Evolutionary conservation across 345 rosid genomes (phyloP).

Genomic region (Arabidopsis arenosa): DNA sequence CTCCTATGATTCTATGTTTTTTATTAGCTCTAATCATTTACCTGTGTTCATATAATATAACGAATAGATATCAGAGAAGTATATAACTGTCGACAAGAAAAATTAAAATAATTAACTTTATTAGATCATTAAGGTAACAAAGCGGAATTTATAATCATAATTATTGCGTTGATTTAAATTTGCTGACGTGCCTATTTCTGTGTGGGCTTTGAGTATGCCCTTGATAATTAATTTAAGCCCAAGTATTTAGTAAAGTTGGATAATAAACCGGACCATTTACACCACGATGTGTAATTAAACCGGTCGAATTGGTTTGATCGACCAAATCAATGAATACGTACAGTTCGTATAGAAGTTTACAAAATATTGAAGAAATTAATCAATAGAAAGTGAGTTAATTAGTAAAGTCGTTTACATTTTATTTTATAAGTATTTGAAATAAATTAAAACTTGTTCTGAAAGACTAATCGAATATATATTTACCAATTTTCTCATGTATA

Average conservation of each 20-base stretch:
- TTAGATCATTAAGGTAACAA: background rate
- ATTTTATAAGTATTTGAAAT: background rate
- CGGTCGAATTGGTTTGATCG: background rate
- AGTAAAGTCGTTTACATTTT: too few species aligned
- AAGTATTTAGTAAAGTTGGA: background rate
- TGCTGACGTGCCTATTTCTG: background rate
- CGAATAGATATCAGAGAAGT: background rate
- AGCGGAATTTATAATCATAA: background rate
- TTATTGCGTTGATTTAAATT: background rate
- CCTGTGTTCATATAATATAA: background rate
- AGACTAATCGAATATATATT: background rate
- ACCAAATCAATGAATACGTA: conserved; percentile 1
- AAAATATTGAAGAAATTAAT: too few species aligned
- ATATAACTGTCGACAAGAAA: background rate
- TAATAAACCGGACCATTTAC: background rate
- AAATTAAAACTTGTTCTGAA: background rate
- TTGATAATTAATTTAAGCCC: background rate
- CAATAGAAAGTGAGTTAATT: background rate
- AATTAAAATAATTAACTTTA: background rate
- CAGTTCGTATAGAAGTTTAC: background rate
- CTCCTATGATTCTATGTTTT: background rate
- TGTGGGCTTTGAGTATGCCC: conserved; percentile 17
- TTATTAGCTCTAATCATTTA: background rate
- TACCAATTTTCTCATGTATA: background rate
- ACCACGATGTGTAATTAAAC: background rate